Conservation (phyloP, 192 early-diverging fungal genomes). For the Backusella luteola region DNA sequence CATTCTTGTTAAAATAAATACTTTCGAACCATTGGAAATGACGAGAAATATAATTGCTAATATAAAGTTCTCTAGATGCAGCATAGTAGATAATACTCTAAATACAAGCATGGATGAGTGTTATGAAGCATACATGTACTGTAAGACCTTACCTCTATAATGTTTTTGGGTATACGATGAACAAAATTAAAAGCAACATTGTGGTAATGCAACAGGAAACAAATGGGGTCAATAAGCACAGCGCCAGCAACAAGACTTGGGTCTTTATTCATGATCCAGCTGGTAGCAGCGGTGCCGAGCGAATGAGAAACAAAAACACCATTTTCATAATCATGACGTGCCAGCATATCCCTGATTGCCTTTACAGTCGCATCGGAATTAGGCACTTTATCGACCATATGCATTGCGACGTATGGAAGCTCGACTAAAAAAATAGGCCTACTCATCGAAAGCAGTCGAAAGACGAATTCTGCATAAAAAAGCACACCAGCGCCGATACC, state of each 20-base stretch:
- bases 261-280: constrained; percentile 57
- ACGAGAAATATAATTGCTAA: constrained; percentile 56
- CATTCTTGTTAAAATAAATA: constrained; percentile 30
- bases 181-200: constrained; percentile 64
- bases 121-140: not conserved
- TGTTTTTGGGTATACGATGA: constrained; percentile 39
- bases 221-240: constrained; percentile 67
- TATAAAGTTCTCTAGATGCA: constrained; percentile 60
- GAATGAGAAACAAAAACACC: constrained; percentile 68
- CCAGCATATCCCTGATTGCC: constrained; percentile 57
- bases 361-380: constrained; percentile 51
- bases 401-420: constrained; percentile 68
- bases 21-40: constrained; percentile 52
- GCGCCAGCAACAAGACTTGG: constrained; percentile 48
- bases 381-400: constrained; percentile 54
- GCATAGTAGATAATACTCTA: constrained; percentile 57
- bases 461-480: constrained; percentile 53
- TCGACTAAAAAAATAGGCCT: constrained; percentile 55
- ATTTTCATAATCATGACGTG: constrained; percentile 42
- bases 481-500: constrained; percentile 64
- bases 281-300: constrained; percentile 60
- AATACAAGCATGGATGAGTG: not conserved
- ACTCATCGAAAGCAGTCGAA: constrained; percentile 38
- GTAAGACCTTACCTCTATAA: constrained; percentile 28
- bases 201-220: constrained; percentile 61